Percentiles rank a stretch among this genome's conserved stretches.
These are phyloP conservation scores for Endocalyx cinctus DNA, from an alignment of 2,329 filamentous ascomycete species.

Conservation along the genomic window DNA sequence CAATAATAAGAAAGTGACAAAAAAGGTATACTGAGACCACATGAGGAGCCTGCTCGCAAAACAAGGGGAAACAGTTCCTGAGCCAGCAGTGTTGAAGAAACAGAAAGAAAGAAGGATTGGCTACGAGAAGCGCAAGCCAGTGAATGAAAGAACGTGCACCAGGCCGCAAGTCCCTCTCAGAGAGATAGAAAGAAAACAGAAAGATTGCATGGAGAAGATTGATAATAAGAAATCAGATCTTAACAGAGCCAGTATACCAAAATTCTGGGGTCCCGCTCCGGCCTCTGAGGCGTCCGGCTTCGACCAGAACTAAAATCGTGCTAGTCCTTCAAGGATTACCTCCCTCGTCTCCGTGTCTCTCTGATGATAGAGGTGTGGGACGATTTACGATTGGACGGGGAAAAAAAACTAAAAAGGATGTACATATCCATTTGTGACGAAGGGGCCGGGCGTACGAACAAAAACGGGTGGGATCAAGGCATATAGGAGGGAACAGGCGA, in stretches of 20 bases:
- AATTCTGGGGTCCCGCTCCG: conserved; percentile 24
- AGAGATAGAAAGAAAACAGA: conserved; percentile 23
- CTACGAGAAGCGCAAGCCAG: conserved; percentile 22
- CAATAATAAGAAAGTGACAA: conserved; percentile 17
- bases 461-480: no score
- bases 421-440: no score
- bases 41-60: conserved; percentile 33
- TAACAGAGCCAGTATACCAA: conserved; percentile 16
- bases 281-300: conserved; percentile 26
- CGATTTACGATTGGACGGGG: conserved; percentile 15
- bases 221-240: conserved; percentile 19
- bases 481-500: no score
- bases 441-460: no score
- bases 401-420: no score
- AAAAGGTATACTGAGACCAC: conserved; percentile 16
- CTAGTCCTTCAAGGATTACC: conserved; percentile 20
- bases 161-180: conserved; percentile 24
- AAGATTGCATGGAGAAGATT: conserved; percentile 22
- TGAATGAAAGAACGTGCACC: conserved; percentile 27
- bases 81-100: conserved; percentile 32
- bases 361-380: no score
- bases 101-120: conserved; percentile 25
- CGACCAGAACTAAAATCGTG: conserved; percentile 20
- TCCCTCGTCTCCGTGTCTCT: no score
- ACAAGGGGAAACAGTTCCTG: conserved; percentile 42